Base-by-base conservation (phyloP, 192 early-diverging fungal genomes). In the Chytriomyces sp. region DNA sequence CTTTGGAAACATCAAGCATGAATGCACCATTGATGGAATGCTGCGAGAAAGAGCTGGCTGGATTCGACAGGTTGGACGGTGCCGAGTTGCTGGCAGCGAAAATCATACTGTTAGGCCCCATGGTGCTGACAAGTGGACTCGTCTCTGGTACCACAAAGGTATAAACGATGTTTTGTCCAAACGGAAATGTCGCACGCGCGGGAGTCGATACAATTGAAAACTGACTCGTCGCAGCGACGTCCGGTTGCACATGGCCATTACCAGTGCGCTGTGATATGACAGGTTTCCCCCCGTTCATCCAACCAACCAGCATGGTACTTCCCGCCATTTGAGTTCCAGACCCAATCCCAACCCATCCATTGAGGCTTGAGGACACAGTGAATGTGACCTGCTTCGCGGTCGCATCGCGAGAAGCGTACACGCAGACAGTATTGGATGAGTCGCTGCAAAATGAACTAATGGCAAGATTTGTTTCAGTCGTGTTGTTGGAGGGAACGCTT, bases 291-390 rank as follows among this genome's bases (percentile, higher is more conserved):
- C 52, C 72, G 59, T 77, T 78, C 17, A 12, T 52, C 73, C 73
- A 80, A 14, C 53, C 79, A 7, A 81, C 59, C 38, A 66, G 52
- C 64, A 81, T 74, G 39, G 41, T 64, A 0, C 70, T 53, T 7
- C 58, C 53, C 2, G 52, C 34, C 80, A 81, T 81, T 6, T 19
- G 8, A 25, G 57, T 26, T 8, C 76, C 77, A 0, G 68, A 33
- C 5, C 80, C 80, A 58, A 81, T 10, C 4, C 33, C 78, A 34
- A 33, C 66, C 66, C 66, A 69, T n/a, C 66, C 66, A 10, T 26
- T n/a, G 5, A 30, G 17, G 1, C 53, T 26, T 25, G 66, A 57
- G 34, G 32, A 58, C 14, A 69, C 55, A 2, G 66, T 58, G 28
- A 69, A 6, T 10, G 7, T 57, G 5, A 38, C 32, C 26, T 25